A percentile compares a stretch with the other conserved stretches of the same genome.
phyloP scores from a whole-genome alignment of 2,329 filamentous ascomycete genomes.

The Colletotrichum gloeosporioides region DNA sequence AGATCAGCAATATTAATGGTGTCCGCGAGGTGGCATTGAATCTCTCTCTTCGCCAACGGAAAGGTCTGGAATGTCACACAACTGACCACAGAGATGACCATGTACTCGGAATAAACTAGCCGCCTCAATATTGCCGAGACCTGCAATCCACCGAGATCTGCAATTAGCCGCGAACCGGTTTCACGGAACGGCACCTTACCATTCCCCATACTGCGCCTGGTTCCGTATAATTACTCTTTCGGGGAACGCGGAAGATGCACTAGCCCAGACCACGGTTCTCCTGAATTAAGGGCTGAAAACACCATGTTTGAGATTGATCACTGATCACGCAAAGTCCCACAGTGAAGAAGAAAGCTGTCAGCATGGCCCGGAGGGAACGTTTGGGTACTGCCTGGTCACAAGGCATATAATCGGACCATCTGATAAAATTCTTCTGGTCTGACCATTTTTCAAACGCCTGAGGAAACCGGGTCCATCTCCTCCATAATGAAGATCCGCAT shows the following conservation, averaged over 20 bases:
- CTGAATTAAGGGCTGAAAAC: neutral
- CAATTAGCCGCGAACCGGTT: conserved; percentile 10
- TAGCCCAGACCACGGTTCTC: neutral
- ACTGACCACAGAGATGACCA: neutral
- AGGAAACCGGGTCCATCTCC: neutral
- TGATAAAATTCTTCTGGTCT: neutral
- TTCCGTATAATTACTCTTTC: neutral
- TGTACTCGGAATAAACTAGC: neutral
- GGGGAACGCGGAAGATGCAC: neutral
- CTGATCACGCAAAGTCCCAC: neutral
- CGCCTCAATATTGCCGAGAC: neutral
- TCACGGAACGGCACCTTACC: neutral
- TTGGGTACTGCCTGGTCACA: neutral
- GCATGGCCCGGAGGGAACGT: neutral
- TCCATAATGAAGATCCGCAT: neutral
- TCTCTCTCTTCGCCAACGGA: neutral
- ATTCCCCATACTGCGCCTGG: neutral
- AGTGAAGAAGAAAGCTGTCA: neutral
- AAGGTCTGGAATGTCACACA: neutral
- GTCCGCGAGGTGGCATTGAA: fast-evolving
- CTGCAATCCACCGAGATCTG: neutral
- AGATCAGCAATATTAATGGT: neutral
- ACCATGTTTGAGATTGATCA: neutral
- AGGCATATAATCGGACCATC: neutral
- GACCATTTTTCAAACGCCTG: neutral